A percentile compares a stretch with the other conserved stretches of the same genome.
These are phyloP conservation scores for Phytophthora chlamydospora DNA, from an alignment of 352 stramenopile species.

Conservation along the genomic window DNA sequence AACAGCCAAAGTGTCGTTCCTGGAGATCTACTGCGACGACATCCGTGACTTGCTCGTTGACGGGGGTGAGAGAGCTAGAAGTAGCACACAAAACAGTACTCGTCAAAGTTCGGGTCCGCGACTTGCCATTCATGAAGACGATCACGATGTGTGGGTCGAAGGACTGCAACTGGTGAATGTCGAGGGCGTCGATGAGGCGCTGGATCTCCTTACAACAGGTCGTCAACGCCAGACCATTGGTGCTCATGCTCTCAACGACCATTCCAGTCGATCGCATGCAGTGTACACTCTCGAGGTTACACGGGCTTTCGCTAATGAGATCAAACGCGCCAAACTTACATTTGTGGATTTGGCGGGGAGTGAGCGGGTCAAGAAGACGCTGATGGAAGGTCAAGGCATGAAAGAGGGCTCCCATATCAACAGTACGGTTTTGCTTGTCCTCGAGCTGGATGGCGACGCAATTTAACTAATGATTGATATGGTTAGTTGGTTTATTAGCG, in stretches of 20 bases:
- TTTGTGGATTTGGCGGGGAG: conserved; percentile 89
- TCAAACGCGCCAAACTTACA: conserved; percentile 51
- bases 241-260: conserved; percentile 81
- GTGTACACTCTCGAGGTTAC: conserved; percentile 84
- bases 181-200: conserved; percentile 46
- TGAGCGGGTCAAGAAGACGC: conserved; percentile 80
- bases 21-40: conserved; percentile 98
- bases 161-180: conserved; percentile 72
- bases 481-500: conserved; percentile 64
- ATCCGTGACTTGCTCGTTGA: conserved; percentile 93
- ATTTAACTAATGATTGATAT: conserved; percentile 5
- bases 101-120: conserved; percentile 7
- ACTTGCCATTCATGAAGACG: conserved; percentile 55
- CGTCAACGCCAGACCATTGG: conserved; percentile 68
- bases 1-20: conserved; percentile 73
- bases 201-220: conserved; percentile 71
- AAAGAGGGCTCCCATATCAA: conserved; percentile 91
- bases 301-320: conserved; percentile 28
- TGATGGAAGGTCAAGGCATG: conserved; percentile 79
- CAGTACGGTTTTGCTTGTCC: conserved; percentile 9
- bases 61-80: conserved; percentile 15
- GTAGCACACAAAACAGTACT: conserved; percentile 40
- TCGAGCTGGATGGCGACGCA: not conserved
- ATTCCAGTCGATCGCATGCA: conserved; percentile 85
- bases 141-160: conserved; percentile 68